Evolutionary conservation across 2,329 filamentous ascomycete species (phyloP), one percentile per base, ranked within the genome.

Genomic region (Aspergillus carbonarius): DNA sequence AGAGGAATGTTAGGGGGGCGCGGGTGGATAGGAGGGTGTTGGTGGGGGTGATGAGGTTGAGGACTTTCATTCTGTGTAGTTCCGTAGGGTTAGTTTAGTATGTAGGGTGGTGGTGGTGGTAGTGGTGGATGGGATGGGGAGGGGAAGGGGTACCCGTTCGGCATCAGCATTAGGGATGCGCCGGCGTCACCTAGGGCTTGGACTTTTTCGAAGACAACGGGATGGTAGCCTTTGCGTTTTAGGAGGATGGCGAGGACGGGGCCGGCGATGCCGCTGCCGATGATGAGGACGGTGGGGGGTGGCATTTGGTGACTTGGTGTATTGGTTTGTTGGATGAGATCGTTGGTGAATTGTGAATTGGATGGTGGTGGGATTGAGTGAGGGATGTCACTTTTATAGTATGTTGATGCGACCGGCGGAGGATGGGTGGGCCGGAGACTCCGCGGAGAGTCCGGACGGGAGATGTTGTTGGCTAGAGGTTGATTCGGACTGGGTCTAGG

Each of bases 171-270:
- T 12, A 58, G 15, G 7, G 55, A 58, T 34, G 55, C 55, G 7
- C 55, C 55, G 4, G 55, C 55, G n/a, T 58, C 55, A 9, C 55
- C 49, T 4, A 58, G 40, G 5, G 23, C n/a, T 13, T 23, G 12
- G 20, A 58, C 55, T 15, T 53, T 58, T 32, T 58, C 55, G 18
- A 58, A 58, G 1, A 58, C 49, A 7, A 57, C 48, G 3, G 49
- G 30, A 17, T 30, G 39, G 42, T 57, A 57, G 13, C 55, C 55
- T 34, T 53, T 37, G 40, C 34, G 40, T 34, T 57, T 20, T 15
- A 46, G 48, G 1, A 57, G 9, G 2, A 54, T 8, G 4, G 27
- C 55, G 9, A 57, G 48, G 6, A 57, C 40, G 2, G 55, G 55
- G 3, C 55, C 55, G 3, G 55, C 49, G 27, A 57, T 37, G 5